Evolutionary conservation across 140 eudicot species (phyloP).

Genomic region (Ambrosia hybrid): DNA sequence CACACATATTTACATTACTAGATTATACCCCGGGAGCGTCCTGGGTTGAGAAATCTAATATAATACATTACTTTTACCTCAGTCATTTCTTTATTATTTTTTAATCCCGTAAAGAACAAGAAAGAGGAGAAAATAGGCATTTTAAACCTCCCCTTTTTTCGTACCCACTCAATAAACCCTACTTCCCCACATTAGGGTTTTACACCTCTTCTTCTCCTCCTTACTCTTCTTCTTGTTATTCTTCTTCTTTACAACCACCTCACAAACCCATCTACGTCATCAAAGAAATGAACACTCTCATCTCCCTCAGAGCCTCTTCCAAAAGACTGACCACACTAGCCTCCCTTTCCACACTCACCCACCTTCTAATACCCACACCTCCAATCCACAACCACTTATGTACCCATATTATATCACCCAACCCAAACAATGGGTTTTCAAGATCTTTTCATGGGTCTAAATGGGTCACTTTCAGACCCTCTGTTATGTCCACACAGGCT

Average conservation of each 20-base stretch:
- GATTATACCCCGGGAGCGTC: too few relatives aligned
- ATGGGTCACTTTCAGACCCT: conserved; percentile 37
- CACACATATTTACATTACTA: too few relatives aligned
- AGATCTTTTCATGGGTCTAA: conserved; percentile 39
- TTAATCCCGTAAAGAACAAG: neutral
- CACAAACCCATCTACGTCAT: neutral
- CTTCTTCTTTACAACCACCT: neutral
- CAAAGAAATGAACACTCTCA: conserved; percentile 30
- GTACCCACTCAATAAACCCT: conserved; percentile 26
- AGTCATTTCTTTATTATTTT: too few relatives aligned
- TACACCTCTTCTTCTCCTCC: conserved; percentile 16
- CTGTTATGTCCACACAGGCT: conserved; percentile 26
- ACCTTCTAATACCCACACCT: conserved; percentile 18
- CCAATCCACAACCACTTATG: neutral
- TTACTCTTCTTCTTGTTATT: neutral
- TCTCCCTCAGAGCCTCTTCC: conserved; percentile 27
- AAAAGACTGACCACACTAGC: conserved; percentile 30
- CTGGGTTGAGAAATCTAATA: too few relatives aligned
- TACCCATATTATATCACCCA: neutral
- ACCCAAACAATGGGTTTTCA: neutral
- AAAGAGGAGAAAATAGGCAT: neutral
- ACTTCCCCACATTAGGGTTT: conserved; percentile 32
- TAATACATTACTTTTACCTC: too few relatives aligned
- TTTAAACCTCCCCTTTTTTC: too few relatives aligned
- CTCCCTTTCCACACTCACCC: conserved; percentile 21